These are phyloP conservation scores for Aureobasidium mangrovei DNA, from an alignment of 2,329 filamentous ascomycete species.

Conservation along the genomic window DNA sequence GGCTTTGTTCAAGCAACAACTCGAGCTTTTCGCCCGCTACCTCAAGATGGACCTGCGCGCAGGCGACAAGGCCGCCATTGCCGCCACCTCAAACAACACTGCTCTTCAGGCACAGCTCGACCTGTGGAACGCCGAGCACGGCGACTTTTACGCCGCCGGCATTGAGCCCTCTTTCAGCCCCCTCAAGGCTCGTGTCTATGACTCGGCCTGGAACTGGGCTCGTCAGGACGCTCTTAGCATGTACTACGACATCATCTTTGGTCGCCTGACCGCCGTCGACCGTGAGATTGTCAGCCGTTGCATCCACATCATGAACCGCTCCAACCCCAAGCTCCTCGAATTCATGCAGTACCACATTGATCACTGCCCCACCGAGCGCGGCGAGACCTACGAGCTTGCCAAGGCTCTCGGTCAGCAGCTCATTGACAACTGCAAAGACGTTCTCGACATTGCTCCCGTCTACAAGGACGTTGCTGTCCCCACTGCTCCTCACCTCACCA, in stretches of 20 bases:
- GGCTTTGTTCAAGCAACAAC: slow-evolving; percentile 93
- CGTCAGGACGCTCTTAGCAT: slow-evolving; percentile 94
- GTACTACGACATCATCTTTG: slow-evolving; percentile 99
- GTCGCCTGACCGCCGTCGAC: slow-evolving; percentile 82
- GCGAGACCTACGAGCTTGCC: slow-evolving; percentile 95
- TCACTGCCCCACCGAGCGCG: slow-evolving; percentile 91
- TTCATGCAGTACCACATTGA: slow-evolving; percentile 99
- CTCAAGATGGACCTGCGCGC: slow-evolving; percentile 93
- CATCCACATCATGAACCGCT: slow-evolving; percentile 98
- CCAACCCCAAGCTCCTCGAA: slow-evolving; percentile 87
- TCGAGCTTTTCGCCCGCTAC: slow-evolving; percentile 90
- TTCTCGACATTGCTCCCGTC: slow-evolving; percentile 70
- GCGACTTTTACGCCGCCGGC: slow-evolving; percentile 88
- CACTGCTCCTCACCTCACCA: slow-evolving; percentile 84
- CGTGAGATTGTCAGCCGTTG: slow-evolving; percentile 98
- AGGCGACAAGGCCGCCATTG: slow-evolving; percentile 88
- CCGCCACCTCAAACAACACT: slow-evolving; percentile 74
- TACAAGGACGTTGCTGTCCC: slow-evolving; percentile 95
- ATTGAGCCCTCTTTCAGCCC: slow-evolving; percentile 91
- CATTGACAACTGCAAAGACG: slow-evolving; percentile 95
- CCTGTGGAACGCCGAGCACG: slow-evolving; percentile 90
- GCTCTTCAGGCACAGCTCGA: slow-evolving; percentile 89
- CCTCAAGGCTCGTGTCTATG: slow-evolving; percentile 91
- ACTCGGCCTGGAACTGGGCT: slow-evolving; percentile 99
- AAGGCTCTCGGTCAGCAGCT: slow-evolving; percentile 89